Conservation (phyloP, 331 rosid species). For the Malus hybrid region DNA sequence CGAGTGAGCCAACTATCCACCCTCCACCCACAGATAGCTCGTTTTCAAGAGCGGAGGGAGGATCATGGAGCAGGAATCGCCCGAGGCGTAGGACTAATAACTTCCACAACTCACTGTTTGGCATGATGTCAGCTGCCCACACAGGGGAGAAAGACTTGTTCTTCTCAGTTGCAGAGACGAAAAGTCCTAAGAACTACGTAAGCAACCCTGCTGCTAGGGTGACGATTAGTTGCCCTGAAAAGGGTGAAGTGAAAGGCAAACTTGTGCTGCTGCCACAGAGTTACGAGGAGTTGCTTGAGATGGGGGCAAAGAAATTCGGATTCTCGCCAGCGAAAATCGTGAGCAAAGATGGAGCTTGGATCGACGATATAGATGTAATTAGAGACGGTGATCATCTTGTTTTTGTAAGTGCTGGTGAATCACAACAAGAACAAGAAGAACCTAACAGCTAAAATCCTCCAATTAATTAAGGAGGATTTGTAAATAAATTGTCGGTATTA, state of each 20-base stretch:
- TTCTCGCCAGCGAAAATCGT: slow-evolving; percentile 33
- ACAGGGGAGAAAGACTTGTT: slow-evolving; percentile 41
- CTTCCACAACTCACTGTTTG: slow-evolving; percentile 72
- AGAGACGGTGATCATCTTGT: slow-evolving; percentile 85
- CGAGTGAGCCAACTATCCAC: slow-evolving; percentile 65
- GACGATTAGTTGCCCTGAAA: slow-evolving; percentile 63
- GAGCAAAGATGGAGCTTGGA: slow-evolving; percentile 56
- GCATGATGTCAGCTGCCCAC: slow-evolving; percentile 74
- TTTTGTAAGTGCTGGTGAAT: slow-evolving; percentile 26
- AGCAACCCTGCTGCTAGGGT: slow-evolving; percentile 43
- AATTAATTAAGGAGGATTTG: background rate
- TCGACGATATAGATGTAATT: slow-evolving; percentile 69
- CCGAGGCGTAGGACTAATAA: slow-evolving; percentile 60
- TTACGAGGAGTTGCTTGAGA: slow-evolving; percentile 53
- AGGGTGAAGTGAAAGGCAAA: slow-evolving; percentile 50
- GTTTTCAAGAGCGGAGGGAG: slow-evolving; percentile 26
- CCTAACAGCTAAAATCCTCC: background rate
- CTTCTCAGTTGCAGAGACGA: slow-evolving; percentile 15
- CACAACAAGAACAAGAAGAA: background rate
- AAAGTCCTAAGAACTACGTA: slow-evolving; percentile 3
- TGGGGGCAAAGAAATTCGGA: slow-evolving; percentile 64
- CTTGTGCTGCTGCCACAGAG: slow-evolving; percentile 67
- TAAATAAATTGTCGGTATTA: background rate
- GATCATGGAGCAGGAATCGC: slow-evolving; percentile 34
- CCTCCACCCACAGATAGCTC: slow-evolving; percentile 38